phyloP scores from a whole-genome alignment of 169 alveolate species.

The Plasmodium knowlesi region DNA sequence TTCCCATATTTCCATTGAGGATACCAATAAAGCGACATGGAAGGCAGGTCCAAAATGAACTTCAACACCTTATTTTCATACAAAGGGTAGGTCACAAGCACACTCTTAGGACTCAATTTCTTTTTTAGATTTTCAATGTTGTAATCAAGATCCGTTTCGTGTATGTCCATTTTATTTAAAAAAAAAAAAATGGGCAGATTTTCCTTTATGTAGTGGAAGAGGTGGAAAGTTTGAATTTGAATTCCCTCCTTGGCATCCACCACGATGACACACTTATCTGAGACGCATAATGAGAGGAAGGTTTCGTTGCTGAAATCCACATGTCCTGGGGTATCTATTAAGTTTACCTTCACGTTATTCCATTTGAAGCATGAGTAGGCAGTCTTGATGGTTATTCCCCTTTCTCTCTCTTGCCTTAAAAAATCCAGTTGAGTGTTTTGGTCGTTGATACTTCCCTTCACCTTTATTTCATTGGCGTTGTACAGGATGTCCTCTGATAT shows the following conservation, averaged over 20 bases:
- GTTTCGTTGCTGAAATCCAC: constrained; percentile 94
- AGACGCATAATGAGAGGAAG: constrained; percentile 88
- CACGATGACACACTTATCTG: constrained; percentile 92
- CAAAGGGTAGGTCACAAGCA: constrained; percentile 68
- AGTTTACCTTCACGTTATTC: constrained; percentile 82
- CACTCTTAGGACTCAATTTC: constrained; percentile 33
- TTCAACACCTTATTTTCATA: constrained; percentile 49
- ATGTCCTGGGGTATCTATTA: constrained; percentile 95
- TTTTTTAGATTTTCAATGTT: constrained; percentile 35
- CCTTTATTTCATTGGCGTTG: constrained; percentile 84
- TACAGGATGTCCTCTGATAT: constrained; percentile 89
- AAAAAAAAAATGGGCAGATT: constrained; percentile 90
- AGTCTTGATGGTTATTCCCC: constrained; percentile 93
- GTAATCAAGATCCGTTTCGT: constrained; percentile 72
- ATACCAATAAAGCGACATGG: constrained; percentile 72
- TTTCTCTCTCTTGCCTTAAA: constrained; percentile 88
- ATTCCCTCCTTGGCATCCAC: constrained; percentile 92
- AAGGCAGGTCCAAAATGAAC: constrained; percentile 61
- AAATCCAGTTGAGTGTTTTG: constrained; percentile 91
- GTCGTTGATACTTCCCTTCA: constrained; percentile 87
- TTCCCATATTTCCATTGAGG: constrained; percentile 60
- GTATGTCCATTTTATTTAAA: constrained; percentile 90
- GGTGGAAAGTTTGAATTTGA: constrained; percentile 88
- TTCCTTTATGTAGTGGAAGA: constrained; percentile 89
- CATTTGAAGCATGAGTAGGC: constrained; percentile 93